Evolutionary conservation across 768 basidiomycete genomes (phyloP).

Genomic region (Macrocybe gigantea): DNA sequence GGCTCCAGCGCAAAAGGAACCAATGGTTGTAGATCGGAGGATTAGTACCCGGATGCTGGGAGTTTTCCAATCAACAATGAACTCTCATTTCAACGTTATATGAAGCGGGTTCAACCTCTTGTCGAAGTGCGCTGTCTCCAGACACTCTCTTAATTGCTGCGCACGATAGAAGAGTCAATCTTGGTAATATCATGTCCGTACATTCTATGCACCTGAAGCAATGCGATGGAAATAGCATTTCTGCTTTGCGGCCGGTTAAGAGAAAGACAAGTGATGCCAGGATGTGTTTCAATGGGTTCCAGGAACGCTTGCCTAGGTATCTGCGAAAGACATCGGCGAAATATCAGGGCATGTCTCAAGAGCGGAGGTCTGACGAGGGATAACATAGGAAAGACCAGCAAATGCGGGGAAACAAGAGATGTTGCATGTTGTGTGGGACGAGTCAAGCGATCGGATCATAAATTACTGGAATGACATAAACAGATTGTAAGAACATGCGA

Average conservation of each 20-base stretch:
- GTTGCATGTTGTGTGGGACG: no score
- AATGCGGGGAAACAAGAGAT: not conserved
- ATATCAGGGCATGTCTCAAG: not conserved
- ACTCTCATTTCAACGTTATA: not conserved
- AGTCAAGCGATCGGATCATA: not conserved
- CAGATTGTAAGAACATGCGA: not conserved
- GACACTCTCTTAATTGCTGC: conserved; percentile 67
- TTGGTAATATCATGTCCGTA: conserved; percentile 3
- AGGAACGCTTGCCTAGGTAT: conserved; percentile 35
- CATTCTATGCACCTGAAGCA: conserved; percentile 52
- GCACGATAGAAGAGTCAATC: conserved; percentile 1
- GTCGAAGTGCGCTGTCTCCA: conserved; percentile 63
- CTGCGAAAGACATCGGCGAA: conserved; percentile 9
- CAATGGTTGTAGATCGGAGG: conserved; percentile 70
- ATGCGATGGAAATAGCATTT: conserved; percentile 78
- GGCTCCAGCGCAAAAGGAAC: conserved; percentile 88
- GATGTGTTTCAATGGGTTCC: conserved; percentile 44
- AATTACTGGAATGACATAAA: not conserved
- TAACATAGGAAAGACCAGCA: not conserved
- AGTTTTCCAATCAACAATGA: conserved; percentile 3
- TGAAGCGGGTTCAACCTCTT: conserved; percentile 37
- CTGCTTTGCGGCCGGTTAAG: conserved; percentile 78
- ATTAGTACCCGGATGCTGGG: conserved; percentile 73
- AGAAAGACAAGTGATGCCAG: conserved; percentile 68
- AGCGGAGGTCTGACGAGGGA: conserved; percentile 4